phyloP scores from a whole-genome alignment of 1,284 basidiomycete genomes.

The Somion occarium region DNA sequence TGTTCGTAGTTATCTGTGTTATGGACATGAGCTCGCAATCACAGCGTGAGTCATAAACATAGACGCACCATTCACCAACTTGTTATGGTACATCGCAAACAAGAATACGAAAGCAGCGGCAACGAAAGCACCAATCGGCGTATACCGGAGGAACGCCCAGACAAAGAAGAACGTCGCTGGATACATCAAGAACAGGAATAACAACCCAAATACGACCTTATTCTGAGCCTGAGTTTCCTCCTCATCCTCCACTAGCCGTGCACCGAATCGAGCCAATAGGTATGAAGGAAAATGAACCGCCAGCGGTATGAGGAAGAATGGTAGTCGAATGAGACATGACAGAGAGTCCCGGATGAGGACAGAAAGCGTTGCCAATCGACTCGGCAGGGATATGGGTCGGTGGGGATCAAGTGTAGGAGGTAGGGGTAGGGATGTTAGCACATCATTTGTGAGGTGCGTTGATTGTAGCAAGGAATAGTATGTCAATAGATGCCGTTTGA shows the following conservation, averaged over 20 bases:
- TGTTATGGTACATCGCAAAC: conserved; percentile 79
- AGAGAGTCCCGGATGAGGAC: conserved; percentile 77
- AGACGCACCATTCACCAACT: conserved; percentile 64
- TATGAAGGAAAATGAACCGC: conserved; percentile 83
- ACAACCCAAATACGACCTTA: conserved; percentile 81
- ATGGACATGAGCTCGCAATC: conserved; percentile 15
- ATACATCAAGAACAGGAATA: conserved; percentile 75
- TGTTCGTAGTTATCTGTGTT: conserved; percentile 72
- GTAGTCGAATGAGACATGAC: conserved; percentile 63
- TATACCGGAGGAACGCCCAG: conserved; percentile 77
- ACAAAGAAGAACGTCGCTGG: conserved; percentile 77
- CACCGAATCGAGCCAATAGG: conserved; percentile 71
- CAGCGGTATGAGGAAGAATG: conserved; percentile 84
- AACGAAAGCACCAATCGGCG: conserved; percentile 42
- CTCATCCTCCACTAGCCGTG: conserved; percentile 76
- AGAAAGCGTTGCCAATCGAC: conserved; percentile 75
- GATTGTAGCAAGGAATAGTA: conserved; percentile 87
- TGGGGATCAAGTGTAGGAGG: conserved; percentile 78
- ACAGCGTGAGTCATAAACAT: conserved; percentile 10
- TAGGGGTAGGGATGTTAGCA: conserved; percentile 74
- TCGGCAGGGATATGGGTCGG: conserved; percentile 67
- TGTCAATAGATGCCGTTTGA: conserved; percentile 70
- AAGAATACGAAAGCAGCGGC: conserved; percentile 51
- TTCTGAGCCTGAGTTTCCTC: conserved; percentile 92
- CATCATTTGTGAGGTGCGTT: conserved; percentile 77